Percentiles rank a stretch among this genome's conserved stretches.
Evolutionary conservation across 2,329 filamentous ascomycete genomes (phyloP).

Genomic region (Phyllosticta citriasiana): DNA sequence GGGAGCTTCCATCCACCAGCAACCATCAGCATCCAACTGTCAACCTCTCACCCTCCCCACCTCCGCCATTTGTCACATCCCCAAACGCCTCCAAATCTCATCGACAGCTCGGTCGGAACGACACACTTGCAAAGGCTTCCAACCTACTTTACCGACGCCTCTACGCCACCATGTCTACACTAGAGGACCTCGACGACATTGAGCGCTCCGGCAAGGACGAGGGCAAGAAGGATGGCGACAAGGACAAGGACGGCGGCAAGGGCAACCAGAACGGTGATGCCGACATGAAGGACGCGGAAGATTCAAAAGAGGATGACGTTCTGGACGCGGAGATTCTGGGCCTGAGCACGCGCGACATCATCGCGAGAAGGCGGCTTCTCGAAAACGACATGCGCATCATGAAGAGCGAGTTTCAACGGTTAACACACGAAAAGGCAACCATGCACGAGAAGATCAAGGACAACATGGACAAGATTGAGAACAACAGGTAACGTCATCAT

Average conservation of each 20-base stretch:
- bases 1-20: constrained; percentile 3
- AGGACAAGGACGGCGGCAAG: constrained; percentile 48
- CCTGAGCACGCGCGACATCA: constrained; percentile 89
- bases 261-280: constrained; percentile 58
- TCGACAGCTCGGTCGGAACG: not conserved
- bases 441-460: constrained; percentile 99
- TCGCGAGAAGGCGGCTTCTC: constrained; percentile 78
- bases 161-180: constrained; percentile 61
- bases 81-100: not conserved
- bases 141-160: not conserved
- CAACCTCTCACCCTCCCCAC: not conserved
- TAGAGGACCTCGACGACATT: constrained; percentile 85
- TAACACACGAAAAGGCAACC: constrained; percentile 87
- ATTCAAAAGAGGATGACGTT: constrained; percentile 59
- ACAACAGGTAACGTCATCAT: constrained; percentile 67
- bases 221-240: constrained; percentile 50
- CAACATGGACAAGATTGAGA: constrained; percentile 97
- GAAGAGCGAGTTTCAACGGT: constrained; percentile 89
- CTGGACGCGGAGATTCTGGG: constrained; percentile 89
- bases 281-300: constrained; percentile 77
- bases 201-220: constrained; percentile 68
- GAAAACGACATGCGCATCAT: constrained; percentile 98
- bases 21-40: not conserved
- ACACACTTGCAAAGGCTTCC: not conserved
- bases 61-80: not conserved